Base-by-base conservation (phyloP, 805 yeast species). In the Suhomyces canberraensis region DNA sequence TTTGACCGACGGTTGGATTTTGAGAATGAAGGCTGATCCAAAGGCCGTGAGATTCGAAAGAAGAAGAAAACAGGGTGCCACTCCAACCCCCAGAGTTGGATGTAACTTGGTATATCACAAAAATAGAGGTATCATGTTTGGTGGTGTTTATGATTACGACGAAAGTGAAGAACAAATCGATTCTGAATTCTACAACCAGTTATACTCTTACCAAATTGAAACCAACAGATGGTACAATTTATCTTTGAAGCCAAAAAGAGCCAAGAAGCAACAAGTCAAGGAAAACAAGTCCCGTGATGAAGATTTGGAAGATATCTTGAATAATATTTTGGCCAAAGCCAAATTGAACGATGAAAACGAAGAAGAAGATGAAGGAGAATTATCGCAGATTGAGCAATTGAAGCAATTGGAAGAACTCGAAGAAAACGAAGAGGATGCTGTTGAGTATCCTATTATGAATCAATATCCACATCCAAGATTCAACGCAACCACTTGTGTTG, bases 71-170 rank as follows among this genome's bases (percentile, higher is more conserved):
- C 91, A 87, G 54, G 95, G 95, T 3, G 85, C 82, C 56, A 89
- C 82, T 42, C 97, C 97, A 3, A 78, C 91, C 1, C 85, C 97
- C 11, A 75, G 98, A 50, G 96, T 87, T n/a, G 98, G 98, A 0
- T 84, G 95, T 54, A 81, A 95, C 3, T 77, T 91, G 81, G 89
- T 81, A 8, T 73, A 73, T 46, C 98, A 91, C 61, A 84, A 86
- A 50, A 95, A 95, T 40, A 79, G 97, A 66, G 97, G 97, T 40
- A 74, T 91, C 8, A 52, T 90, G 54, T 93, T 91, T 65, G 98
- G 98, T 25, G 98, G 98, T 50, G 98, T 93, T 11, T 90, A 77
- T 52, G 98, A 91, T 60, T 85, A 76, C 43, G 96, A 90, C 49
- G 98, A 91, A 61, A 91, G 96, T 11, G 98, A 91, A 58, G 98